Base-by-base conservation (phyloP, 2,329 filamentous ascomycete species). In the Leptographium galeiforme region DNA sequence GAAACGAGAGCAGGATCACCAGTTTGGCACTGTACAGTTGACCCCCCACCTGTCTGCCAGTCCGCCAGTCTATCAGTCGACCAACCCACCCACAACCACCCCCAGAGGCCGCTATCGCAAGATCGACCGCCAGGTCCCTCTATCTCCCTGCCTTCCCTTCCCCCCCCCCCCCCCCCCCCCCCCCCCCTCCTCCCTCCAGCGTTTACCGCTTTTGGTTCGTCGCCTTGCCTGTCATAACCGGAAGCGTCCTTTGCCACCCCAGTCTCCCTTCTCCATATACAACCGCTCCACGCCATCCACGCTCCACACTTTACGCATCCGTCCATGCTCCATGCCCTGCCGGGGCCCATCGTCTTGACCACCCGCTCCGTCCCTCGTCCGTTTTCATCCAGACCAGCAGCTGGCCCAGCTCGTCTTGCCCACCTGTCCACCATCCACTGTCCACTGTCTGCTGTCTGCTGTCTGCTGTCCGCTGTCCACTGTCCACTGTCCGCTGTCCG, bases 151-250 rank as follows among this genome's bases (percentile, higher is more conserved):
- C 19, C 38, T 38, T 10, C 18, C 33, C 48, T n/a, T n/a, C n/a
- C n/a, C n/a, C n/a, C n/a, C n/a, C n/a, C n/a, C n/a, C n/a, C n/a
- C n/a, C n/a, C n/a, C n/a, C n/a, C n/a, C n/a, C n/a, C n/a, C n/a
- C n/a, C n/a, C n/a, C n/a, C n/a, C n/a, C n/a, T n/a, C n/a, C n/a
- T n/a, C 36, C 36, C 5, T 40, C 32, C 48, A 33, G 36, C 48
- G 48, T 50, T 50, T 43, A 34, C 48, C 48, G 48, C 48, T 41
- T 50, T 16, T 39, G 48, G 38, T 16, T 43, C 30, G 48, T n/a
- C 36, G 38, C 38, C 38, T 50, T 30, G 48, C 36, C 47, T 49
- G 10, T n/a, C 47, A 49, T 33, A n/a, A 16, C 33, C 36, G 36
- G 36, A 39, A 49, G 19, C 47, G 47, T 25, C 34, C 30, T 38